These are phyloP conservation scores for Orbilia javanica DNA, from an alignment of 2,329 filamentous ascomycete species.

Conservation along the genomic window DNA sequence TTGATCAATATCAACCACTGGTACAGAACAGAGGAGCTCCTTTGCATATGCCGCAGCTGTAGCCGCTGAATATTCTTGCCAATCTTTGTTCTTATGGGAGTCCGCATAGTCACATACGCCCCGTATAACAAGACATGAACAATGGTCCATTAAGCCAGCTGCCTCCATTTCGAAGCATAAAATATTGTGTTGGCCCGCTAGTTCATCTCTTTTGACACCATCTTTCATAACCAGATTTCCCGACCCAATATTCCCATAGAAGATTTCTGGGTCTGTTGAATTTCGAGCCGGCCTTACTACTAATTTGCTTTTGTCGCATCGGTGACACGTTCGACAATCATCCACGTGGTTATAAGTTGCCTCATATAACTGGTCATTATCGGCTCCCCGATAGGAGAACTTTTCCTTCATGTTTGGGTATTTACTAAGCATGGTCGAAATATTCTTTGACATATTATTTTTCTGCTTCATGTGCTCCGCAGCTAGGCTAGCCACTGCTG, in stretches of 20 bases:
- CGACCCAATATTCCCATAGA: slow-evolving; percentile 41
- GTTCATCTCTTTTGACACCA: slow-evolving; percentile 25
- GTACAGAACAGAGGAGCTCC: slow-evolving; percentile 26
- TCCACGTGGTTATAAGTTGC: slow-evolving; percentile 37
- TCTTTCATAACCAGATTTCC: slow-evolving; percentile 50
- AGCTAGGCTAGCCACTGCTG: slow-evolving; percentile 1
- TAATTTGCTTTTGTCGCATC: slow-evolving; percentile 1
- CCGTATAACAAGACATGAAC: slow-evolving; percentile 34
- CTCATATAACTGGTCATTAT: slow-evolving; percentile 23
- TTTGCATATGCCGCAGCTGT: slow-evolving; percentile 45
- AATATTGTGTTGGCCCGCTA: slow-evolving; percentile 9
- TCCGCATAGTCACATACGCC: slow-evolving; percentile 52
- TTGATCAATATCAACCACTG: not conserved
- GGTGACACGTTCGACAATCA: not conserved
- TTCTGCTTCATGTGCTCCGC: slow-evolving; percentile 4
- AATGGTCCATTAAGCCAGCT: slow-evolving; percentile 32
- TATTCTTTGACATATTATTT: not conserved
- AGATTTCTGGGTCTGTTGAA: not conserved
- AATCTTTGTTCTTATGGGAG: slow-evolving; percentile 44
- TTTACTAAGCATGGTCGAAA: not conserved
- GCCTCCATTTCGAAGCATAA: slow-evolving; percentile 52
- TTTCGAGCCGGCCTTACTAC: not conserved
- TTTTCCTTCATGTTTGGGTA: slow-evolving; percentile 3
- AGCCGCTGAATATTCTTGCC: slow-evolving; percentile 44
- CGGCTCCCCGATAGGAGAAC: slow-evolving; percentile 20